These are phyloP conservation scores for Chaetomium fimeti DNA, from an alignment of 495 filamentous ascomycete genomes.

Conservation along the genomic window DNA sequence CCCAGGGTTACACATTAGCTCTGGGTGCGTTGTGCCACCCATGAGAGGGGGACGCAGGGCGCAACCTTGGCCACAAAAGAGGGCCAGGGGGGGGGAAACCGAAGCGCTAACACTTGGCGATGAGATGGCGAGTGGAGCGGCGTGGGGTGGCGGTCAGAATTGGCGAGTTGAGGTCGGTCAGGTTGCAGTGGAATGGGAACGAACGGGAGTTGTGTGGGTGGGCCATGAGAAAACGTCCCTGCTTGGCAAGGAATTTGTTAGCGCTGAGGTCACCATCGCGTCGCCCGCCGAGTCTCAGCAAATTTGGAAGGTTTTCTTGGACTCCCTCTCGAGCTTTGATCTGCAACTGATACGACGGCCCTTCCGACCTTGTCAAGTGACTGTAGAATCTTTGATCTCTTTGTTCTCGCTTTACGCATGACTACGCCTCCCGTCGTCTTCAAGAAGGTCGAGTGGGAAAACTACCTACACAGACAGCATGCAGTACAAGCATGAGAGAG, in stretches of 20 bases:
- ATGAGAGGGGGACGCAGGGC: conserved; percentile 4
- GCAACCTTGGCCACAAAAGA: conserved; percentile 11
- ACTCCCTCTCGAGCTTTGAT: neutral
- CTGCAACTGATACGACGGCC: neutral
- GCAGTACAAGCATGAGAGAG: too few relatives aligned
- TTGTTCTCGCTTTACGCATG: neutral
- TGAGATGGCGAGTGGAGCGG: conserved; percentile 15
- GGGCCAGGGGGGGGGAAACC: conserved; percentile 4
- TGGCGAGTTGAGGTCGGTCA: neutral
- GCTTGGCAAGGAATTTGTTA: conserved; percentile 9
- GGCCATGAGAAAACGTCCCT: neutral
- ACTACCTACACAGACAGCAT: too few relatives aligned
- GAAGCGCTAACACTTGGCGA: conserved; percentile 16
- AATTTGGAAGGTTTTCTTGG: neutral
- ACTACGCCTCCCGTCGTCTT: too few relatives aligned
- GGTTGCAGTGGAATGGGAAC: neutral
- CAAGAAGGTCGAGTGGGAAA: too few relatives aligned
- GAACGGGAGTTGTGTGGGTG: neutral
- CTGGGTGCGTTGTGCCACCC: conserved; percentile 23
- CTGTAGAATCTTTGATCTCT: neutral
- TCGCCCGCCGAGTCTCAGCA: neutral
- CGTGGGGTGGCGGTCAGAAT: conserved; percentile 18
- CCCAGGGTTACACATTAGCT: neutral
- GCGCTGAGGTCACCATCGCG: conserved; percentile 23
- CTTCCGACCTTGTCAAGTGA: neutral